phyloP scores from a whole-genome alignment of 768 basidiomycete genomes.

The Rhizopogon roseolus region DNA sequence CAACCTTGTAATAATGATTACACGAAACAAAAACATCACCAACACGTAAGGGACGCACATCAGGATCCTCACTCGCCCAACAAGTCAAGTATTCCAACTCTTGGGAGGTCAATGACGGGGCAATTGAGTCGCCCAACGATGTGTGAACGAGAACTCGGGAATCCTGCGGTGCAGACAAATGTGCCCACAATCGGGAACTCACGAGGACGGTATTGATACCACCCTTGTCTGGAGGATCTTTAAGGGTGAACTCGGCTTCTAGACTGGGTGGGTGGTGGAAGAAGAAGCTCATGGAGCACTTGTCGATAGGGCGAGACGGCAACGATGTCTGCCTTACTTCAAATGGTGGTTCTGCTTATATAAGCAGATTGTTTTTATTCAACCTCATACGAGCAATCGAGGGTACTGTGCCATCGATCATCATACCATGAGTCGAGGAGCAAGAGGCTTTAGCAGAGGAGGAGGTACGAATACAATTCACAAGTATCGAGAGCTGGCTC shows the following conservation, averaged over 20 bases:
- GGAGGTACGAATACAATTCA: constrained; percentile 31
- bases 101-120: too few relatives aligned
- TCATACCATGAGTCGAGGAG: constrained; percentile 46
- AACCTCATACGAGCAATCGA: too few relatives aligned
- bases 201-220: constrained; percentile 25
- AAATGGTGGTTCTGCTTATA: constrained; percentile 11
- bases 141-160: not conserved
- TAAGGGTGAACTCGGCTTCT: constrained; percentile 25
- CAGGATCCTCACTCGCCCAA: constrained; percentile 31
- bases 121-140: not conserved
- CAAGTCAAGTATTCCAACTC: constrained; percentile 20
- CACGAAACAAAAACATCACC: not conserved
- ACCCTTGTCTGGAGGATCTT: constrained; percentile 1
- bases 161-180: not conserved
- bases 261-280: constrained; percentile 21
- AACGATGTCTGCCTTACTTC: not conserved
- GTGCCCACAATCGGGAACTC: not conserved
- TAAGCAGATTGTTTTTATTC: constrained; percentile 11
- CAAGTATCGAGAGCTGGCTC: not conserved
- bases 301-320: not conserved
- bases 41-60: constrained; percentile 26
- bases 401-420: too few relatives aligned
- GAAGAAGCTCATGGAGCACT: constrained; percentile 30
- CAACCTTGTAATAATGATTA: not conserved
- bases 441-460: constrained; percentile 52